Evolutionary conservation across 2,329 filamentous ascomycete species (phyloP), one percentile per base, ranked within the genome.

Genomic region (Fusarium liriodendri): DNA sequence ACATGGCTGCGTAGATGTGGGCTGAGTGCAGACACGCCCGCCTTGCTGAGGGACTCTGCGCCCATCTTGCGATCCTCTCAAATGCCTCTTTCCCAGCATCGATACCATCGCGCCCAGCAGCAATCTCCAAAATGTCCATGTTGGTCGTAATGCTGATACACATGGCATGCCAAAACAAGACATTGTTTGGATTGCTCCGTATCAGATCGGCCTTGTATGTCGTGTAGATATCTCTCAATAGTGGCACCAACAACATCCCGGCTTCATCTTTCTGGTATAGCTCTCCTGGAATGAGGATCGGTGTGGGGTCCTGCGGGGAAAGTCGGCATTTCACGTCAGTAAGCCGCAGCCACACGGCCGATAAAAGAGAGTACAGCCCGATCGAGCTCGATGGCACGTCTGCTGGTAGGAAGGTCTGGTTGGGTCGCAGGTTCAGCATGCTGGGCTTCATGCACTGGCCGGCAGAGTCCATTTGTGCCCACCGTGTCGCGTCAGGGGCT

Each of bases 1-100:
- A 59, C 65, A 67, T 67, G 25, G 45, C 32, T 14, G 65, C 50
- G 13, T 64, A 54, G 7, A 58, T 22, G 22, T 67, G 65, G 7
- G 65, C 65, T 6, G 65, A 18, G 25, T 63, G 61, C 22, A 63
- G 29, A n/a, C 61, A 63, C 13, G 61, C 61, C 16, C 61, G 45
- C 8, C 61, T 37, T 20, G 61, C 47, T 6, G 16, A 35, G 14
- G 61, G 40, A 11, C 29, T 63, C 20, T 63, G n/a, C 11, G 61
- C 40, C 61, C 61, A 63, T 14, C 7, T 8, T 14, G 10, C 9
- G 18, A 63, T 54, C 10, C 25, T 25, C 14, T 25, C 32, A 2
- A 63, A 25, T 7, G 61, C 61, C 11, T 32, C 22, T 33, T 52
- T 55, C 9, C 47, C 61, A n/a, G 61, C 45, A 16, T 55, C 16